Percentiles rank a stretch among this genome's conserved stretches.
phyloP scores from a whole-genome alignment of 2,329 filamentous ascomycete species.

The Grosmannia penicillata region DNA sequence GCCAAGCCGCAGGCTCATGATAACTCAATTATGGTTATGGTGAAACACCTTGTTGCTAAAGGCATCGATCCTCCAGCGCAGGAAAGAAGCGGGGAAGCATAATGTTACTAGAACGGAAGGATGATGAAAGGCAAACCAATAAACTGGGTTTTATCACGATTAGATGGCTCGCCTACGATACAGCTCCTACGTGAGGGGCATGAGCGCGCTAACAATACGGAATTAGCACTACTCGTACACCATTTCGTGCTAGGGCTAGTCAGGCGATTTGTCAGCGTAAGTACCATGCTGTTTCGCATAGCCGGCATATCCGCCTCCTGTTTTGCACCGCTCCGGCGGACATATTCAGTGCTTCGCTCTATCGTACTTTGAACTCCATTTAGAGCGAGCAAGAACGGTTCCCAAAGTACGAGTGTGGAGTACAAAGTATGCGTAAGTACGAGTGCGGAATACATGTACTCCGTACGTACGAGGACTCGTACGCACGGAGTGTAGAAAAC shows the following conservation, averaged over 20 bases:
- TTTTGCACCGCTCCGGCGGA: neutral
- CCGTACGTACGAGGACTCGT: neutral
- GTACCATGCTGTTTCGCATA: neutral
- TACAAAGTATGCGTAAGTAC: neutral
- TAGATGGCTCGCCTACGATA: too few relatives aligned
- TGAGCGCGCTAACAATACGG: neutral
- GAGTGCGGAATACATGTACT: neutral
- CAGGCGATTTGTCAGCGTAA: conserved; percentile 3
- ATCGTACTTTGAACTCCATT: neutral
- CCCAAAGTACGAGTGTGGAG: neutral
- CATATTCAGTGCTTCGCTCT: neutral
- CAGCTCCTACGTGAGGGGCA: conserved; percentile 15
- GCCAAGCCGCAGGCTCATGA: too few relatives aligned
- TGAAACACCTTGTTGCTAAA: too few relatives aligned
- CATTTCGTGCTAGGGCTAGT: too few relatives aligned
- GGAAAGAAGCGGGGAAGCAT: too few relatives aligned
- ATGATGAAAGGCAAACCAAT: too few relatives aligned
- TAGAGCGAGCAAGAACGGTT: neutral
- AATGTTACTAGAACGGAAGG: too few relatives aligned
- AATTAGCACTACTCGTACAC: neutral
- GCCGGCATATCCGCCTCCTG: neutral
- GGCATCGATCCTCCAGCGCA: too few relatives aligned
- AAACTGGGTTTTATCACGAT: too few relatives aligned
- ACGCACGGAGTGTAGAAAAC: too few relatives aligned
- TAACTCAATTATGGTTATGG: too few relatives aligned